Conservation (phyloP, 345 rosid species). For the Cardamine resedifolia region DNA sequence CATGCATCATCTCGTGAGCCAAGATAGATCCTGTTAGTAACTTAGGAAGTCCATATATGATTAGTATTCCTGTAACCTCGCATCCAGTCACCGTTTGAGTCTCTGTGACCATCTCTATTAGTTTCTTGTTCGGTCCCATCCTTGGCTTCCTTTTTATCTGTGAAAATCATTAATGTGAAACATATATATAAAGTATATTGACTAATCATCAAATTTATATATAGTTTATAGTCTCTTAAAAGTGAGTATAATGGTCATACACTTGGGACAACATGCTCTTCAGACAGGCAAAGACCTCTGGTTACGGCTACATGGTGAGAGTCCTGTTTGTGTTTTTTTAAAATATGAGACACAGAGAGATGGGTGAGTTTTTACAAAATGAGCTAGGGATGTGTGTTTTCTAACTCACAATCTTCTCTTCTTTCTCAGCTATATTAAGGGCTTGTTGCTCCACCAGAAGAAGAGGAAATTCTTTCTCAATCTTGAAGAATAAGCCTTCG, state of each 20-base stretch:
- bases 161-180: background rate
- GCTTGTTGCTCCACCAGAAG: constrained; percentile 81
- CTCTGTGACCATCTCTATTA: constrained; percentile 57
- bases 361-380: background rate
- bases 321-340: constrained; percentile 43
- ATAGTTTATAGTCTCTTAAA: too few relatives aligned
- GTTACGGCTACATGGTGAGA: constrained; percentile 68
- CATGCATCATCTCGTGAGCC: constrained; percentile 99
- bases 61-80: constrained; percentile 91
- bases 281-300: constrained; percentile 86
- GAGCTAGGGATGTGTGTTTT: background rate
- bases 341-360: constrained; percentile 1
- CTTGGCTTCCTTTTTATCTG: constrained; percentile 48
- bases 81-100: constrained; percentile 59
- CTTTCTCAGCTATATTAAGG: constrained; percentile 70
- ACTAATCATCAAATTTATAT: too few relatives aligned
- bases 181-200: too few relatives aligned
- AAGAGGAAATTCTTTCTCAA: constrained; percentile 77
- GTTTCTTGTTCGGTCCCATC: constrained; percentile 49
- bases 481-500: constrained; percentile 61
- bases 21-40: constrained; percentile 82
- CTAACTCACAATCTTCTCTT: constrained; percentile 65
- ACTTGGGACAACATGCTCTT: constrained; percentile 69
- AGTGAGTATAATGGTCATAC: constrained; percentile 41
- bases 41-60: constrained; percentile 88